Evolutionary conservation across 1,139 yeast genomes (phyloP).

Genomic region (Kurtzmaniella quercitrusa): DNA sequence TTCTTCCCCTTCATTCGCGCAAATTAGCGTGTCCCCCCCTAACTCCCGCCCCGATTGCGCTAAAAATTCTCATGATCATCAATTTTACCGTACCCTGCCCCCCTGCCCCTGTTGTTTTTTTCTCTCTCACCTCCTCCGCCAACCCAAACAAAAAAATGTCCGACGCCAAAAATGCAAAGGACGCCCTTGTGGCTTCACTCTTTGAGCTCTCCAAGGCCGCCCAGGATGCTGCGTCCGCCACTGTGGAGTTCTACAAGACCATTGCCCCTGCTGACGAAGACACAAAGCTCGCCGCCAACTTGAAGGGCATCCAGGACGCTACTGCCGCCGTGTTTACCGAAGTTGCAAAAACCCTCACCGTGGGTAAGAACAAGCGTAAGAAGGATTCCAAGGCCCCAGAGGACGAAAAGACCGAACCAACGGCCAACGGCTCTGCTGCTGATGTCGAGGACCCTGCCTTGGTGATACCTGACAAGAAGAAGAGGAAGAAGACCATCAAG

Average conservation of each 20-base stretch:
- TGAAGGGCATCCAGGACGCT: constrained; percentile 20
- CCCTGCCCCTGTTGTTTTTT: constrained; percentile 1
- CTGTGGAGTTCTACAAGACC: constrained; percentile 67
- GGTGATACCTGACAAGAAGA: constrained; percentile 17
- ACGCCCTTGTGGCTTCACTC: constrained; percentile 67
- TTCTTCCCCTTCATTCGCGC: background rate
- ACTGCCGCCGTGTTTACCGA: constrained; percentile 8
- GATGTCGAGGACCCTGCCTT: constrained; percentile 12
- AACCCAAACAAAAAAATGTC: constrained; percentile 18
- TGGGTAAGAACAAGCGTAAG: constrained; percentile 6
- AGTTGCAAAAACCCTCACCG: constrained; percentile 8
- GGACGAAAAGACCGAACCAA: constrained; percentile 4
- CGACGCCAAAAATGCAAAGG: constrained; percentile 37
- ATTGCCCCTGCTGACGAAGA: constrained; percentile 31
- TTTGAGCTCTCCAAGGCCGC: constrained; percentile 81
- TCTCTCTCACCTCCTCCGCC: background rate
- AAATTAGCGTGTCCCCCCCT: background rate
- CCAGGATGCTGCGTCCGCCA: constrained; percentile 72
- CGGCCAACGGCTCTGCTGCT: constrained; percentile 16
- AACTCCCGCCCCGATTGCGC: background rate
- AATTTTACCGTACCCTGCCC: constrained; percentile 1
- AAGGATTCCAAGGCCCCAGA: background rate
- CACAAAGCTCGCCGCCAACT: constrained; percentile 30
- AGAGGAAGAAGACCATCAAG: constrained; percentile 47
- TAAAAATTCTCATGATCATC: constrained; percentile 1